Percentiles rank a stretch among this genome's conserved stretches.
phyloP scores from a whole-genome alignment of 192 early-diverging fungal genomes.

The Obelidium mucronatum region DNA sequence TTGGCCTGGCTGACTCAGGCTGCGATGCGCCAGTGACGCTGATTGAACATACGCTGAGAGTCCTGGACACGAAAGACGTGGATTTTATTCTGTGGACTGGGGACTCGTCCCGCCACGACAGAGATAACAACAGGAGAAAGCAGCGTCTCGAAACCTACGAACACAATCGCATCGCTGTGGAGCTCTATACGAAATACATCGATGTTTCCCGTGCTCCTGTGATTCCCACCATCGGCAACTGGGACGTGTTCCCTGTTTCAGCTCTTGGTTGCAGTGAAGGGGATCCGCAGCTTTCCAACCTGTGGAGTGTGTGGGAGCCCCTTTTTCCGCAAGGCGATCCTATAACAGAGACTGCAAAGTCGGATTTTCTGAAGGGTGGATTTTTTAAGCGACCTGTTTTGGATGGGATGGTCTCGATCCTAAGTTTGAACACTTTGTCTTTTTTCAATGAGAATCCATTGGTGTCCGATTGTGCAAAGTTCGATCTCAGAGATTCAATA shows the following conservation, averaged over 20 bases:
- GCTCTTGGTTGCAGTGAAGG: conserved; percentile 20
- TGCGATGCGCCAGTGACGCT: conserved; percentile 36
- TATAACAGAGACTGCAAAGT: conserved; percentile 23
- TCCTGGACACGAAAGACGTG: background rate
- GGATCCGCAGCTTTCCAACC: conserved; percentile 20
- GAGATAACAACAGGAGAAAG: conserved; percentile 41
- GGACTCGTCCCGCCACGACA: conserved; percentile 55
- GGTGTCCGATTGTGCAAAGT: conserved; percentile 25
- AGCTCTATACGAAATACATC: conserved; percentile 37
- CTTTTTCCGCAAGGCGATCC: conserved; percentile 30
- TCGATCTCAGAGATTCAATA: background rate
- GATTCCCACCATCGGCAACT: conserved; percentile 57
- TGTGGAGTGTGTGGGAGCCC: conserved; percentile 50
- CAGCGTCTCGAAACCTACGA: conserved; percentile 35
- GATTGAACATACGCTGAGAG: conserved; percentile 21
- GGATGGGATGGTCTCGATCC: conserved; percentile 23
- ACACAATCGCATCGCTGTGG: conserved; percentile 43
- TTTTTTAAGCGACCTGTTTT: conserved; percentile 45
- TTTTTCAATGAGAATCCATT: conserved; percentile 46
- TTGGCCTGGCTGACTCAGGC: conserved; percentile 28
- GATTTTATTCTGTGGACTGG: conserved; percentile 58
- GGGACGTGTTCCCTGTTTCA: conserved; percentile 53
- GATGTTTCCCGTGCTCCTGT: conserved; percentile 33
- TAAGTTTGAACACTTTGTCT: conserved; percentile 46
- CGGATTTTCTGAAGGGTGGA: conserved; percentile 46